These are phyloP conservation scores for Botrytis hyacinthi DNA, from an alignment of 2,329 filamentous ascomycete genomes.

Conservation along the genomic window DNA sequence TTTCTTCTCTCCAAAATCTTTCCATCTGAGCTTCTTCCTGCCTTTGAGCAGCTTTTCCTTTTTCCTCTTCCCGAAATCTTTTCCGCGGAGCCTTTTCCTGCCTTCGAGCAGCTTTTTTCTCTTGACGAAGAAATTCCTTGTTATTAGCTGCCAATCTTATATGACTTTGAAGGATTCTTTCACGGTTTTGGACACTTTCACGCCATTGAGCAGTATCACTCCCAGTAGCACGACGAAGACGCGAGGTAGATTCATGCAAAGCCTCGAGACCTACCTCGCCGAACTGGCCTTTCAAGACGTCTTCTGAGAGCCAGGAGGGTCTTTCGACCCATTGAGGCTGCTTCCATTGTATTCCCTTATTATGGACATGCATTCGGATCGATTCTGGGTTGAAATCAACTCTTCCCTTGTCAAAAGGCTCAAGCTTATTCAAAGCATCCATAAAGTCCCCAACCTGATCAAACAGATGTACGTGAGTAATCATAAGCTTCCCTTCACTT, in stretches of 20 bases:
- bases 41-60: too few relatives aligned
- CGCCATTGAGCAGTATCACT: fast-evolving
- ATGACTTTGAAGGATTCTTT: fast-evolving
- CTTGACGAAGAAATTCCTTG: too few relatives aligned
- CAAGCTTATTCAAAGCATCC: fast-evolving
- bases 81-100: not conserved
- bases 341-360: too few relatives aligned
- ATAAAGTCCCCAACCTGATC: not conserved
- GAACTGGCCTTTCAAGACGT: not conserved
- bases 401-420: not conserved
- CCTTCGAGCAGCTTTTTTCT: not conserved
- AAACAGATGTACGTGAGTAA: too few relatives aligned
- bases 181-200: fast-evolving
- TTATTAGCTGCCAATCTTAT: too few relatives aligned
- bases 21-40: not conserved
- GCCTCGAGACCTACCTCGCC: not conserved
- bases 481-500: too few relatives aligned
- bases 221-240: not conserved
- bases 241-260: not conserved
- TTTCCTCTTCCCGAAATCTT: too few relatives aligned
- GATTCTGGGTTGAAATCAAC: too few relatives aligned
- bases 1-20: not conserved
- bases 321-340: not conserved
- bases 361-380: too few relatives aligned
- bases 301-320: not conserved